A percentile compares a stretch with the other conserved stretches of the same genome.
These are phyloP conservation scores for Boletus coccyginus DNA, from an alignment of 768 basidiomycete genomes.

Conservation along the genomic window DNA sequence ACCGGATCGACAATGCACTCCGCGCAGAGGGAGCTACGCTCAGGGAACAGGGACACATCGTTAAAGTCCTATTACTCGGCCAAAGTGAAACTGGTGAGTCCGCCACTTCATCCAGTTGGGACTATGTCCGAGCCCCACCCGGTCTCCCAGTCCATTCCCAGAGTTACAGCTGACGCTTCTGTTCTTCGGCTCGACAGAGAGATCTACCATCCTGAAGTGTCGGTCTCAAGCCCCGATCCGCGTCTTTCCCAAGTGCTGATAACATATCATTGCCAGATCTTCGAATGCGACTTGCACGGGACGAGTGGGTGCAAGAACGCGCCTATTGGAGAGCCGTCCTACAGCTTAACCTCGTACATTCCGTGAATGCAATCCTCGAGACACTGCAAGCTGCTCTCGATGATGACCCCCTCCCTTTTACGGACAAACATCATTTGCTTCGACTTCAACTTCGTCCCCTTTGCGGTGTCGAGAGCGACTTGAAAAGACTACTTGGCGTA, in stretches of 20 bases:
- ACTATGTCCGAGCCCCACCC: neutral
- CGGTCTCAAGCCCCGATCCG: conserved; percentile 16
- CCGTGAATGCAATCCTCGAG: conserved; percentile 63
- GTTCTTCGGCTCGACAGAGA: conserved; percentile 41
- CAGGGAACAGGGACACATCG: conserved; percentile 45
- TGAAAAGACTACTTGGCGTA: conserved; percentile 59
- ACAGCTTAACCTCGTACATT: conserved; percentile 76
- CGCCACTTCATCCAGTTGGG: neutral
- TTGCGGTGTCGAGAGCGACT: conserved; percentile 56
- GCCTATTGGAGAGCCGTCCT: conserved; percentile 74
- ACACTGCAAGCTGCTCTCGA: conserved; percentile 55
- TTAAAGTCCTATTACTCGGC: conserved; percentile 62
- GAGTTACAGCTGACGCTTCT: neutral
- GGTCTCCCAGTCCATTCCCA: neutral
- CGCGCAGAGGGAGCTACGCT: conserved; percentile 43
- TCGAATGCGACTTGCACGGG: conserved; percentile 61
- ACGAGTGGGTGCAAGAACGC: conserved; percentile 66
- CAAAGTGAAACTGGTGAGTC: conserved; percentile 63
- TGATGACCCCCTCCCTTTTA: conserved; percentile 40
- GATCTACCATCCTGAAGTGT: conserved; percentile 71
- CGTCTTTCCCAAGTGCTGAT: conserved; percentile 3
- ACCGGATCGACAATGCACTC: conserved; percentile 61
- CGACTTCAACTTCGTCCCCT: conserved; percentile 64
- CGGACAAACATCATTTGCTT: conserved; percentile 51
- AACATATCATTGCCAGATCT: conserved; percentile 47